phyloP scores from a whole-genome alignment of 75 land plant species.

The Cunninghamia lanceolata region DNA sequence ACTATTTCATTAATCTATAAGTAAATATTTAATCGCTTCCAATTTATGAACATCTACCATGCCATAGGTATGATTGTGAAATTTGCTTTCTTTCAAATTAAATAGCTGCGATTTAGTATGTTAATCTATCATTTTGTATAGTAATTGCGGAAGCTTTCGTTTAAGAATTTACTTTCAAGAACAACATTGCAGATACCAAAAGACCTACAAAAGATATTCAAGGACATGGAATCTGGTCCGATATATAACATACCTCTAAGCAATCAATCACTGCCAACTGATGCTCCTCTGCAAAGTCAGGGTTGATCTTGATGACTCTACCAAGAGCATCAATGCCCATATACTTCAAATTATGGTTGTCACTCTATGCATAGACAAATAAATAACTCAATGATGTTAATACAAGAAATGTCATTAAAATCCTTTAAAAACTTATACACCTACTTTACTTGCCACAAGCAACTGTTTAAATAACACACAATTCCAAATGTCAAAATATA shows the following conservation, averaged over 20 bases:
- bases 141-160: too few relatives aligned
- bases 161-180: neutral
- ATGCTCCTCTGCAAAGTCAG: slow-evolving; percentile 95
- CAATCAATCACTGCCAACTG: slow-evolving; percentile 98
- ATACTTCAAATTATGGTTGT: slow-evolving; percentile 87
- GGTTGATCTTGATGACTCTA: slow-evolving; percentile 78
- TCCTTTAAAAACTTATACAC: neutral
- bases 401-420: neutral
- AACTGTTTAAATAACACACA: neutral
- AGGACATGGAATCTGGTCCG: neutral
- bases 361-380: slow-evolving; percentile 61
- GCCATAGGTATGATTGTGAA: too few relatives aligned
- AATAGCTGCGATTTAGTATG: too few relatives aligned
- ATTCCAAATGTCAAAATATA: neutral
- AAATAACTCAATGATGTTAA: neutral
- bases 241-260: slow-evolving; percentile 70
- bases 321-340: slow-evolving; percentile 98
- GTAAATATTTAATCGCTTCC: too few relatives aligned
- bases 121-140: too few relatives aligned
- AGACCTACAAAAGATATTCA: neutral
- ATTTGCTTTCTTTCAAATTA: too few relatives aligned
- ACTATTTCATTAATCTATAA: too few relatives aligned
- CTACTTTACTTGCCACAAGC: neutral
- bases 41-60: too few relatives aligned
- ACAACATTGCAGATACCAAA: neutral